A percentile compares a stretch with the other conserved stretches of the same genome.
phyloP scores from a whole-genome alignment of 257 asterid species.

The Craterostigma plantagineum region DNA sequence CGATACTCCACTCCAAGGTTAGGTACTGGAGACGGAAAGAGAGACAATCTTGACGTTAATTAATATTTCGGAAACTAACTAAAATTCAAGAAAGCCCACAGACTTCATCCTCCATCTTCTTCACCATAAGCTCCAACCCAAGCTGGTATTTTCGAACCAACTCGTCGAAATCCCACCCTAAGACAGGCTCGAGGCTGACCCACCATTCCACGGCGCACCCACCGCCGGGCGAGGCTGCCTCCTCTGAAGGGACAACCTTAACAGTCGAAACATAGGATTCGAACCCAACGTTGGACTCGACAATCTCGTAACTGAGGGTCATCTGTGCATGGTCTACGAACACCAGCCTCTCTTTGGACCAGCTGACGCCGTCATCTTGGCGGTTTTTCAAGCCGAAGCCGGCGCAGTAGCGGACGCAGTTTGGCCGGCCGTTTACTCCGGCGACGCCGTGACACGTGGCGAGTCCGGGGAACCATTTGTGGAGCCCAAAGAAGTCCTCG shows the following conservation, averaged over 20 bases:
- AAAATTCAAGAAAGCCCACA: too few species aligned
- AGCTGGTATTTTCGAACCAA: slow-evolving; percentile 29
- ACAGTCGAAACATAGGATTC: slow-evolving; percentile 34
- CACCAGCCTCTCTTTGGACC: slow-evolving; percentile 37
- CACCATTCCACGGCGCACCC: slow-evolving; percentile 38
- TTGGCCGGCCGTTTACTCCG: slow-evolving; percentile 45
- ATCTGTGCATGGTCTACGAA: slow-evolving; percentile 16
- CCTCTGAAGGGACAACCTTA: slow-evolving; percentile 15
- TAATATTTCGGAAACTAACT: too few species aligned
- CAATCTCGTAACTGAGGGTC: slow-evolving; percentile 35
- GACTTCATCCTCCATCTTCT: slow-evolving; percentile 36
- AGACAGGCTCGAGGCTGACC: slow-evolving; percentile 48
- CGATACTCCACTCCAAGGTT: too few species aligned
- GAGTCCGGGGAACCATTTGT: slow-evolving; percentile 63
- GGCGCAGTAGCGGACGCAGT: slow-evolving; percentile 48
- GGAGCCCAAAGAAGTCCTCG: slow-evolving; percentile 46
- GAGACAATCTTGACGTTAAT: too few species aligned
- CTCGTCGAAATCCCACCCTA: slow-evolving; percentile 32
- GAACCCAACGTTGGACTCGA: slow-evolving; percentile 52
- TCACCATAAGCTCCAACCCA: slow-evolving; percentile 29
- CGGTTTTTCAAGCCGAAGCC: slow-evolving; percentile 28
- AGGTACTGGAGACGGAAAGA: too few species aligned
- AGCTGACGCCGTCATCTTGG: slow-evolving; percentile 9
- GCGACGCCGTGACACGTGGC: slow-evolving; percentile 34
- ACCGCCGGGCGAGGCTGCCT: background rate